A percentile compares a stretch with the other conserved stretches of the same genome.
Conservation (phyloP, 495 filamentous ascomycete species). For the Parathielavia appendiculata region DNA sequence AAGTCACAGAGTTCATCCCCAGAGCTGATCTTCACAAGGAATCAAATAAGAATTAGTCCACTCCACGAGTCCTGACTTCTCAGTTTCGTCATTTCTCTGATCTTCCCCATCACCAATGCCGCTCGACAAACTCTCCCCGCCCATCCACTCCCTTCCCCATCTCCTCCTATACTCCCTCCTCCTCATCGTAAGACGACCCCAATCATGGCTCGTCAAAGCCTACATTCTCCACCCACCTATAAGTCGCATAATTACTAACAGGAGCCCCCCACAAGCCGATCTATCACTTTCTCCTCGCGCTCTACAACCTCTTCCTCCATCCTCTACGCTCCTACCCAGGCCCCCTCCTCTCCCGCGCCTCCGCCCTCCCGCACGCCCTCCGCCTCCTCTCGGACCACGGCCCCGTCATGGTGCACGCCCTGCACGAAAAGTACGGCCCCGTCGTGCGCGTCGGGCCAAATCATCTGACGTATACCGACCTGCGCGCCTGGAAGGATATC, state of each 20-base stretch:
- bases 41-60: too few relatives aligned
- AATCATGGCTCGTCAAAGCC: background rate
- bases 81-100: background rate
- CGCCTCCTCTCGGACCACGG: conserved; percentile 33
- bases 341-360: conserved; percentile 40
- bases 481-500: conserved; percentile 54
- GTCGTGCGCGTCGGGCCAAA: conserved; percentile 50
- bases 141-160: background rate
- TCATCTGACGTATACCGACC: conserved; percentile 46
- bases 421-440: conserved; percentile 50
- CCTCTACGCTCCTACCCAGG: conserved; percentile 49
- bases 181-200: background rate
- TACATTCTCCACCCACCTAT: too few relatives aligned
- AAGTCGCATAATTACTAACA: background rate
- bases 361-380: conserved; percentile 32
- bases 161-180: background rate
- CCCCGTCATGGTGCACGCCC: conserved; percentile 37
- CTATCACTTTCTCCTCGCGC: conserved; percentile 10
- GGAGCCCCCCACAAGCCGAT: background rate
- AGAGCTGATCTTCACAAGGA: too few relatives aligned
- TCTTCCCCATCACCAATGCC: background rate
- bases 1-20: too few relatives aligned
- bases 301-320: conserved; percentile 50
- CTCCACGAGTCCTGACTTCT: too few relatives aligned
- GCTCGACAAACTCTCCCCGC: background rate